A percentile compares a stretch with the other conserved stretches of the same genome.
Conservation (phyloP, 2,329 filamentous ascomycete genomes). For the Tetracladium maxilliforme region DNA sequence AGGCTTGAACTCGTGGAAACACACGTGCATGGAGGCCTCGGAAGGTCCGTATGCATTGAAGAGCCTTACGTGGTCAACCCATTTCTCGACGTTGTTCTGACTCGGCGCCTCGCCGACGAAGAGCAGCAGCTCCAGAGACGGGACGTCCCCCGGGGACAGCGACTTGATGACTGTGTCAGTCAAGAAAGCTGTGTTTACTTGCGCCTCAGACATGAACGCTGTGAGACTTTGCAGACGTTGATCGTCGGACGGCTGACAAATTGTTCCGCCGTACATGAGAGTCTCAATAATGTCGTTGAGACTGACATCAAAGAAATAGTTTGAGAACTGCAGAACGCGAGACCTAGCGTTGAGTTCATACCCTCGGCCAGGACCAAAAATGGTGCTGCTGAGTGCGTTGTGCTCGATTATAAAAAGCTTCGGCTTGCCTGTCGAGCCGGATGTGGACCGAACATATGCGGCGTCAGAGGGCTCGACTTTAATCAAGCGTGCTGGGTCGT, state of each 20-base stretch:
- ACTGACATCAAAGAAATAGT: slow-evolving; percentile 26
- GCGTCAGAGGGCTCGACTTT: too few species aligned
- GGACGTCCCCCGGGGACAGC: slow-evolving; percentile 29
- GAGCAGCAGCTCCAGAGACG: slow-evolving; percentile 34
- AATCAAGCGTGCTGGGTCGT: too few species aligned
- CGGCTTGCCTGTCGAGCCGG: too few species aligned
- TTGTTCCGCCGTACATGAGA: slow-evolving; percentile 23
- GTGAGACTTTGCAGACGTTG: too few species aligned
- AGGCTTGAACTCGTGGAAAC: too few species aligned
- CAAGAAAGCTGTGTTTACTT: slow-evolving; percentile 25
- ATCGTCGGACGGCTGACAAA: slow-evolving; percentile 30
- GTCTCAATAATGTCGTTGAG: slow-evolving; percentile 21
- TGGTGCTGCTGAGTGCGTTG: too few species aligned
- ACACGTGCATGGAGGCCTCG: too few species aligned
- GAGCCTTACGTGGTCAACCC: slow-evolving; percentile 17
- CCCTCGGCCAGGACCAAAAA: too few species aligned
- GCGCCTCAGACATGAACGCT: too few species aligned
- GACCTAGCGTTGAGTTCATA: too few species aligned
- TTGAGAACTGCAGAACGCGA: slow-evolving; percentile 26
- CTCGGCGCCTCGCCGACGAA: slow-evolving; percentile 56
- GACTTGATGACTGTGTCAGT: slow-evolving; percentile 26
- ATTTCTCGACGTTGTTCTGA: slow-evolving; percentile 27
- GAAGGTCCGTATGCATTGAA: slow-evolving; percentile 61
- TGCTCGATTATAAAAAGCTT: too few species aligned
- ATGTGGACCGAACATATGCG: too few species aligned